Evolutionary conservation across 2,329 filamentous ascomycete species (phyloP), one percentile per base, ranked within the genome.

Genomic region (Massarina eburnea): DNA sequence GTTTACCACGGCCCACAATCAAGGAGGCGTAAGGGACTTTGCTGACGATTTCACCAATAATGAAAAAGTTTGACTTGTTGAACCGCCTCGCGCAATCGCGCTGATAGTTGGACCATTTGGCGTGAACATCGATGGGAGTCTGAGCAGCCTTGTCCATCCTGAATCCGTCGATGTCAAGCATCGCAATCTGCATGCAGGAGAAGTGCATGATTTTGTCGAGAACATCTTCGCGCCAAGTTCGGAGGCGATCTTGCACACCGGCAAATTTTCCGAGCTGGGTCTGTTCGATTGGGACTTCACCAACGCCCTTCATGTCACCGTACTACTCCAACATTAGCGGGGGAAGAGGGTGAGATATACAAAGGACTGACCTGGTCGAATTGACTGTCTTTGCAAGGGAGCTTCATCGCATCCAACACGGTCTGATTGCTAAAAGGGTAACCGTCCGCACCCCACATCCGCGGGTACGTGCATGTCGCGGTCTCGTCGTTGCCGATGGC

Each of bases 111-210:
- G 80, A 81, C 61, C 81, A 85, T 35, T 80, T 75, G 5, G 75
- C 81, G 46, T 83, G 73, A 1, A 81, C 76, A 58, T 85, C 83
- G 5, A 84, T 76, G 0, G 83, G 84, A 10, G 81, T 77, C 57
- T 85, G 82, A 14, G 81, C 79, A 2, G 81, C 83, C 64, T 86
- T 86, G 67, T 86, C 83, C 65, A 84, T 83, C 43, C 83, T 79
- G 58, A 82, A 84, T 0, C 82, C 83, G 57, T 86, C 83, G 44
- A 86, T 79, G 57, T 86, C 83, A n/a, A 86, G 71, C 51, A 77
- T 79, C 19, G 73, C 67, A 45, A 86, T 83, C 26, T 80, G 74
- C 64, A 85, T 80, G 66, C 83, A 86, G 1, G 81, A 83, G 55
- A 85, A 82, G 35, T 77, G 77, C 50, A 80, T 77, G 46, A 86